A percentile compares a stretch with the other conserved stretches of the same genome.
These are phyloP conservation scores for Solanum etuberosum DNA, from an alignment of 257 asterid genomes.

Conservation along the genomic window DNA sequence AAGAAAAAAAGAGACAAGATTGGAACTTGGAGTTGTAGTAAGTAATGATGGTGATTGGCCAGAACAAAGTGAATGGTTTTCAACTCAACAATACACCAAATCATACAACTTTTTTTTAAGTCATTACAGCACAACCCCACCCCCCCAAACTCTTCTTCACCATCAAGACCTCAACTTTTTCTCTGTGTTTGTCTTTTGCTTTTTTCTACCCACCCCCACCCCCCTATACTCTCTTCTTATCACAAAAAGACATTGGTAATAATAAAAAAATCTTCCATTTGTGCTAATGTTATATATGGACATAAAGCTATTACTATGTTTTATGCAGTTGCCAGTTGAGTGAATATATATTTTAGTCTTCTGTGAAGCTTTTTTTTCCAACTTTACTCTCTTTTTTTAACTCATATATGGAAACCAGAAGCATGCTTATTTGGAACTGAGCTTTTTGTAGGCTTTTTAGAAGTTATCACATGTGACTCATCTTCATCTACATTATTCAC, in stretches of 20 bases:
- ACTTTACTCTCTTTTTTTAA: background rate
- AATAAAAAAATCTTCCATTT: background rate
- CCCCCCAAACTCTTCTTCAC: background rate
- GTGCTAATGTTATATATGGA: background rate
- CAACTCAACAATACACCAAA: slow-evolving; percentile 45
- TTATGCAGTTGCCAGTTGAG: background rate
- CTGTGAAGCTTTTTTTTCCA: slow-evolving; percentile 15
- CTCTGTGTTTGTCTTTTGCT: slow-evolving; percentile 35
- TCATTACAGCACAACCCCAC: slow-evolving; percentile 1
- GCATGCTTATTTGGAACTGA: slow-evolving; percentile 45
- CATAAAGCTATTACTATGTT: background rate
- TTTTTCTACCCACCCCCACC: background rate
- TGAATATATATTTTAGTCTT: background rate
- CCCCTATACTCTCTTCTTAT: background rate
- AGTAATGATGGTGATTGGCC: slow-evolving; percentile 35
- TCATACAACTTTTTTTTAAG: slow-evolving; percentile 18
- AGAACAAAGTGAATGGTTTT: slow-evolving; percentile 34
- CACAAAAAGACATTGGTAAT: slow-evolving; percentile 3
- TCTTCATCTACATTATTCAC: slow-evolving; percentile 13
- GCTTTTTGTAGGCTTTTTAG: slow-evolving; percentile 8
- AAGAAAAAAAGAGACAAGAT: slow-evolving; percentile 5
- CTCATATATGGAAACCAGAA: slow-evolving; percentile 1
- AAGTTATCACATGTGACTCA: slow-evolving; percentile 11
- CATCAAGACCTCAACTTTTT: background rate
- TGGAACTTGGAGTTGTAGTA: slow-evolving; percentile 7